A percentile compares a stretch with the other conserved stretches of the same genome.
Evolutionary conservation across 2,329 filamentous ascomycete species (phyloP).

Genomic region (Pseudogymnoascus sp.): DNA sequence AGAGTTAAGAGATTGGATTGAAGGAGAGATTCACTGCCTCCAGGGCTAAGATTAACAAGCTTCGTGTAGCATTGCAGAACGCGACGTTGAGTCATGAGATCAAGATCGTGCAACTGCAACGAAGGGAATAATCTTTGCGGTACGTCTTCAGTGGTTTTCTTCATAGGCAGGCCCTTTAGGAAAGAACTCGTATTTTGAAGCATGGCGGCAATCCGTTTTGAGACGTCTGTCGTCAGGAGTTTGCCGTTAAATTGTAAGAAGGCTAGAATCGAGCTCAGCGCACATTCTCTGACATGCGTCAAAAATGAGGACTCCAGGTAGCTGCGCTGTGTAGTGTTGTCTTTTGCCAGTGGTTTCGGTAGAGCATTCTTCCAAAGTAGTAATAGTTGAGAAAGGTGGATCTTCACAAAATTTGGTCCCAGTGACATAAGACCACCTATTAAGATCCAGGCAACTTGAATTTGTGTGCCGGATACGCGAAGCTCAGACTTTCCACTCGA

Average conservation of each 20-base stretch:
- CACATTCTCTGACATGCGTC: slow-evolving; percentile 90
- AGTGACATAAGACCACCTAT: slow-evolving; percentile 95
- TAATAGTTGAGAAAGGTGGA: slow-evolving; percentile 88
- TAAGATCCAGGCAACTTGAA: slow-evolving; percentile 95
- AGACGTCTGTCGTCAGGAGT: slow-evolving; percentile 86
- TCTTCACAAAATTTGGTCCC: slow-evolving; percentile 97
- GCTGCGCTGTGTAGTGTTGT: slow-evolving; percentile 77
- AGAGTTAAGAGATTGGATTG: slow-evolving; percentile 88
- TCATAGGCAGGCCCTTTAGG: slow-evolving; percentile 72
- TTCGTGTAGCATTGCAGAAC: slow-evolving; percentile 94
- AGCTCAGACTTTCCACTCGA: slow-evolving; percentile 87
- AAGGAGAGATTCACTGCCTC: slow-evolving; percentile 75
- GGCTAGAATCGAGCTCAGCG: slow-evolving; percentile 80
- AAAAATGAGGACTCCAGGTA: slow-evolving; percentile 87
- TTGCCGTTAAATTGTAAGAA: slow-evolving; percentile 93
- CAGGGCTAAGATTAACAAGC: slow-evolving; percentile 81
- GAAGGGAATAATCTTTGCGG: slow-evolving; percentile 76
- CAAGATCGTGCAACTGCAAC: slow-evolving; percentile 81
- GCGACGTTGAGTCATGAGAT: slow-evolving; percentile 85
- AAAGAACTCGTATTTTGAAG: slow-evolving; percentile 90
- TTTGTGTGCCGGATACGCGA: slow-evolving; percentile 84
- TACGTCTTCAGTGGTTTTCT: slow-evolving; percentile 81
- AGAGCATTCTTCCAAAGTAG: slow-evolving; percentile 96
- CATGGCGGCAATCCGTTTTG: slow-evolving; percentile 87
- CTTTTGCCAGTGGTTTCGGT: slow-evolving; percentile 87